Base-by-base conservation (phyloP, 129 eudicot species). In the Saussurea involucrata region DNA sequence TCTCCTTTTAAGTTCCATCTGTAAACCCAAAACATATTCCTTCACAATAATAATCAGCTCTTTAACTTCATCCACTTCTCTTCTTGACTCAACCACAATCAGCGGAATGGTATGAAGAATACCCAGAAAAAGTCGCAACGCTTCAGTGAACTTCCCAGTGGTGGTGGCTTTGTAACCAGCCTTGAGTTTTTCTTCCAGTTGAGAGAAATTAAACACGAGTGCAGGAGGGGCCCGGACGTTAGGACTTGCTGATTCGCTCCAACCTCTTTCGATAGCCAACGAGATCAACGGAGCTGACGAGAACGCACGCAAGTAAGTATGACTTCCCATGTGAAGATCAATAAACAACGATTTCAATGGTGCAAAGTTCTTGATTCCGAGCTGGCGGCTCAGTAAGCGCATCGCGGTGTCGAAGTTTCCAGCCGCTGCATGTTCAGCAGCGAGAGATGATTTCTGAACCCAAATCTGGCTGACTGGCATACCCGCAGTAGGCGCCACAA, bases 401-500 rank as follows among this genome's bases (percentile, higher is more conserved):
- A 90, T 87, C 18, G 96, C 96, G 1, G 96, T 90, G 71, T 90
- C 96, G 24, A 87, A 90, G 76, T 90, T 87, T 28, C 96, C 96
- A 58, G 95, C 95, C 55, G 95, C 95, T 64, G 91, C 91, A 60
- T 87, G 92, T 75, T 89, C 95, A 21, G 90, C 96, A 34, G 96
- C 96, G 24, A 87, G 88, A 69, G 92, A 78, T 17, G 96, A 90
- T 66, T 75, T 87, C 76, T 90, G 96, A 53, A 81, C 83, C 96
- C 96, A 90, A 21, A 90, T 90, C 31, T 90, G 96, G 83, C 92
- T 87, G 24, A 90, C 96, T 0, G 96, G 90, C 90, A 90, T 85
- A 61, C 96, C 96, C 53, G 82, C 72, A 6, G 92, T 87, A 3
- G 96, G 96, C 21, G 87, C 81, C 18, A 87, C 87, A 67, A 87